Evolutionary conservation across 2,329 filamentous ascomycete genomes (phyloP).

Genomic region (Ilyonectria sp.): DNA sequence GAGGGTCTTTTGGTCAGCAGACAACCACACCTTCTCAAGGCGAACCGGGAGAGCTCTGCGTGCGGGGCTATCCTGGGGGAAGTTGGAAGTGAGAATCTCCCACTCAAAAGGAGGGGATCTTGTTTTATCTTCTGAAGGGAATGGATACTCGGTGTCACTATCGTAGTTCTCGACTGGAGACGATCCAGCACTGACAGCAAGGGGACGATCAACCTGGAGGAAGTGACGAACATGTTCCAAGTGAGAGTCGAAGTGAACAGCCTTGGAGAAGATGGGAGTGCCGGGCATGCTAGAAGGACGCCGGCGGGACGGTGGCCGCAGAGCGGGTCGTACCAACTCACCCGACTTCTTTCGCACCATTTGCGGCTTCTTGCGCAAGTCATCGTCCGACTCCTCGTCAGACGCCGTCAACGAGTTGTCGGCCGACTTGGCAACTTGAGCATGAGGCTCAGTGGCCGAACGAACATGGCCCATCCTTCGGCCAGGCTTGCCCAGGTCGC

Average conservation of each 20-base stretch:
- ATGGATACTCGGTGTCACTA: slow-evolving; percentile 91
- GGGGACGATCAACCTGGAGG: slow-evolving; percentile 90
- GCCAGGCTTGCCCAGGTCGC: slow-evolving; percentile 56
- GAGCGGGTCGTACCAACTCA: slow-evolving; percentile 92
- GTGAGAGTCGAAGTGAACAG: slow-evolving; percentile 98
- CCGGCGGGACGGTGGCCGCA: slow-evolving; percentile 83
- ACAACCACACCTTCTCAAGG: slow-evolving; percentile 89
- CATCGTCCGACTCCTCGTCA: slow-evolving; percentile 75
- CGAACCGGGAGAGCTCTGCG: slow-evolving; percentile 79
- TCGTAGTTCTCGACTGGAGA: slow-evolving; percentile 93
- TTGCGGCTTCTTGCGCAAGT: slow-evolving; percentile 79
- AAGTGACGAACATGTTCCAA: slow-evolving; percentile 98
- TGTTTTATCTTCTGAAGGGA: slow-evolving; percentile 66
- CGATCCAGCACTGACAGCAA: slow-evolving; percentile 95
- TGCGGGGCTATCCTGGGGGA: slow-evolving; percentile 71
- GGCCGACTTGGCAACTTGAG: slow-evolving; percentile 61
- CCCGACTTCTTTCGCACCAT: slow-evolving; percentile 99
- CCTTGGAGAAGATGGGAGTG: slow-evolving; percentile 95
- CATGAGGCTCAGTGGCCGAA: slow-evolving; percentile 69
- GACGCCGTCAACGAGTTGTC: slow-evolving; percentile 67
- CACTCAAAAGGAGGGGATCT: slow-evolving; percentile 78
- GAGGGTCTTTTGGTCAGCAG: slow-evolving; percentile 87
- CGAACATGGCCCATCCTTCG: slow-evolving; percentile 66
- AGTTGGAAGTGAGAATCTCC: slow-evolving; percentile 90
- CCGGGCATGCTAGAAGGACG: slow-evolving; percentile 97